These are phyloP conservation scores for Solanum sitiens DNA, from an alignment of 257 asterid species.

Conservation along the genomic window DNA sequence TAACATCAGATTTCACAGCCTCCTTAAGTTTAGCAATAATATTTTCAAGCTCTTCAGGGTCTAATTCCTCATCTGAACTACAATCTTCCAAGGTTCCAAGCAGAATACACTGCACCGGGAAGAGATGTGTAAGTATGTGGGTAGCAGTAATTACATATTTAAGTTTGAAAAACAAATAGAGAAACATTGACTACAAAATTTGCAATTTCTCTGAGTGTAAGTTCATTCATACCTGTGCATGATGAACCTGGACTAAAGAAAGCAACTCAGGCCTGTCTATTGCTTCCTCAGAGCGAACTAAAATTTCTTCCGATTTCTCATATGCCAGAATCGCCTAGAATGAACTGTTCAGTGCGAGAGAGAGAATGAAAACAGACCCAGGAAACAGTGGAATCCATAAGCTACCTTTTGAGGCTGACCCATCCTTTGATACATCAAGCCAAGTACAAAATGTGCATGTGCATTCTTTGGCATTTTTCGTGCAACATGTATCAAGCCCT, in stretches of 20 bases:
- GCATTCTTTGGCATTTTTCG: slow-evolving; percentile 95
- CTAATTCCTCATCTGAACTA: slow-evolving; percentile 63
- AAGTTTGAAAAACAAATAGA: background rate
- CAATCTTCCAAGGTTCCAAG: slow-evolving; percentile 69
- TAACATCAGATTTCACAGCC: slow-evolving; percentile 65
- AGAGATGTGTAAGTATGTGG: background rate
- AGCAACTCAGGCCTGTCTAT: slow-evolving; percentile 95
- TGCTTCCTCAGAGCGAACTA: slow-evolving; percentile 90
- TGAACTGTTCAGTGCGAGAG: background rate
- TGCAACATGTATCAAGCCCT: slow-evolving; percentile 95
- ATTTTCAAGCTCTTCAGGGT: slow-evolving; percentile 71
- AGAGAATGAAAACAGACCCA: slow-evolving; percentile 4
- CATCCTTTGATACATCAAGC: slow-evolving; percentile 96
- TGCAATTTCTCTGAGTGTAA: background rate
- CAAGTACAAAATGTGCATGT: slow-evolving; percentile 94
- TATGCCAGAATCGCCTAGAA: slow-evolving; percentile 72
- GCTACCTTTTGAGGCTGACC: slow-evolving; percentile 95
- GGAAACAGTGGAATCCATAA: slow-evolving; percentile 1
- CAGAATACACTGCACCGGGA: slow-evolving; percentile 61
- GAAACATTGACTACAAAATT: background rate
- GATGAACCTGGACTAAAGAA: slow-evolving; percentile 86
- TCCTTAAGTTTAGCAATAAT: slow-evolving; percentile 62
- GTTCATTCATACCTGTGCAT: slow-evolving; percentile 59
- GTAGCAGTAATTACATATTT: background rate
- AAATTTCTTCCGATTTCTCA: slow-evolving; percentile 89